These are phyloP conservation scores for Thelephora ganbajun DNA, from an alignment of 768 basidiomycete genomes.

Conservation along the genomic window DNA sequence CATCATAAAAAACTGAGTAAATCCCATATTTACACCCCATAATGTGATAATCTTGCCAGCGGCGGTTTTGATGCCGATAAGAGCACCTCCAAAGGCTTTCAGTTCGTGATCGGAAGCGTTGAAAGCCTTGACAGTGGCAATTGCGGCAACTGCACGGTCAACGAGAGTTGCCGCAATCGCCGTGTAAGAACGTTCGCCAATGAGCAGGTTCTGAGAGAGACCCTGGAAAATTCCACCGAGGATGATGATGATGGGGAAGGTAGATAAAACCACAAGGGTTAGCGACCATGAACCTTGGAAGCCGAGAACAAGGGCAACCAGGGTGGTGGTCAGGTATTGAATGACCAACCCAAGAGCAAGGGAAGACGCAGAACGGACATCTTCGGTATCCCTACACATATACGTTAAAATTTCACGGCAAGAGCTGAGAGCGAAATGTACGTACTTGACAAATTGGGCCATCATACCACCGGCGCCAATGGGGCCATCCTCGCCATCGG, in stretches of 20 bases:
- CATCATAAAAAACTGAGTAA: slow-evolving; percentile 74
- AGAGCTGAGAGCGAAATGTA: neutral
- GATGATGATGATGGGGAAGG: slow-evolving; percentile 70
- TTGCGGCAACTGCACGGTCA: slow-evolving; percentile 62
- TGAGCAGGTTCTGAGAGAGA: slow-evolving; percentile 52
- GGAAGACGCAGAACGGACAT: slow-evolving; percentile 76
- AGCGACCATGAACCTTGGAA: slow-evolving; percentile 70
- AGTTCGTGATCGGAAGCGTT: slow-evolving; percentile 55
- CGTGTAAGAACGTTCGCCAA: slow-evolving; percentile 49
- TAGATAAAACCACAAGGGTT: slow-evolving; percentile 83
- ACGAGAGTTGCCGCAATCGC: slow-evolving; percentile 66
- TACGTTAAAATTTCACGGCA: slow-evolving; percentile 1
- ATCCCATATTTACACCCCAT: slow-evolving; percentile 61
- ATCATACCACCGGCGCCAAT: slow-evolving; percentile 83
- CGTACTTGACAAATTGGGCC: slow-evolving; percentile 79
- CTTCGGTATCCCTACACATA: slow-evolving; percentile 74
- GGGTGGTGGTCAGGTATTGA: slow-evolving; percentile 67
- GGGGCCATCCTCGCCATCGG: slow-evolving; percentile 28
- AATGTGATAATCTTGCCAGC: slow-evolving; percentile 45
- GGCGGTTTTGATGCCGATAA: slow-evolving; percentile 28
- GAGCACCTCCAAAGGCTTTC: slow-evolving; percentile 31
- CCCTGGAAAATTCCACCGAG: slow-evolving; percentile 66
- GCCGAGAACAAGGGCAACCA: slow-evolving; percentile 72
- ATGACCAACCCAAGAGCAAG: slow-evolving; percentile 65
- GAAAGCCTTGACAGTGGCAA: slow-evolving; percentile 87